These are phyloP conservation scores for Podospora comata DNA, from an alignment of 495 filamentous ascomycete genomes.

Conservation along the genomic window DNA sequence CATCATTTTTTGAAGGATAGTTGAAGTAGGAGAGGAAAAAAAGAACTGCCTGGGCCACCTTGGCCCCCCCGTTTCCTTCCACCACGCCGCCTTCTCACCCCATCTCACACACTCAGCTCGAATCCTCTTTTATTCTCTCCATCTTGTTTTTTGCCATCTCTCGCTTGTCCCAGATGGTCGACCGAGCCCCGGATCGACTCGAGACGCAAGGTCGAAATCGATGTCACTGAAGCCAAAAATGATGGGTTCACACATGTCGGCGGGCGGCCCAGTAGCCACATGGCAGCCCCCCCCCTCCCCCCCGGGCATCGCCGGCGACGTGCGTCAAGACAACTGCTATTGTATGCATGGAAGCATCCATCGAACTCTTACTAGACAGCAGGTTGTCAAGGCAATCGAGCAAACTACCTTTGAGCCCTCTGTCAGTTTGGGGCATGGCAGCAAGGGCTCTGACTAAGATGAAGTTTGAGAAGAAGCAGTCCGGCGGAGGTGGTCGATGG, in stretches of 20 bases:
- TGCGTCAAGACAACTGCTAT: background rate
- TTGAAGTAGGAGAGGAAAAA: background rate
- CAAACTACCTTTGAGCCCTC: background rate
- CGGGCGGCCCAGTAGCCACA: background rate
- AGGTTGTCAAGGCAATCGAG: background rate
- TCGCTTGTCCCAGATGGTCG: background rate
- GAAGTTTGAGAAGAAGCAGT: background rate
- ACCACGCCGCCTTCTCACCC: slow-evolving; percentile 9
- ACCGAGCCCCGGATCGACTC: background rate
- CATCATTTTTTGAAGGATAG: background rate
- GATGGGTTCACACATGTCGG: background rate
- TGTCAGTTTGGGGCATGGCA: background rate
- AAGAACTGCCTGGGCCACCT: slow-evolving; percentile 8
- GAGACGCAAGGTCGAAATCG: background rate
- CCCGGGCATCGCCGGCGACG: background rate
- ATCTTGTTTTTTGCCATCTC: background rate
- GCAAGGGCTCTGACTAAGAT: slow-evolving; percentile 9
- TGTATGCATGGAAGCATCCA: background rate
- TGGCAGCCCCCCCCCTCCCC: background rate
- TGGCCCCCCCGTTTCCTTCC: background rate
- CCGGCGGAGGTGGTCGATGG: background rate
- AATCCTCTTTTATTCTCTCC: no score
- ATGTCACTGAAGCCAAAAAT: background rate
- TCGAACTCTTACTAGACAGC: background rate
- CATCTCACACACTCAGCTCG: slow-evolving; percentile 2